Conservation (phyloP, 257 asterid species). For the Ehretia macrophylla region DNA sequence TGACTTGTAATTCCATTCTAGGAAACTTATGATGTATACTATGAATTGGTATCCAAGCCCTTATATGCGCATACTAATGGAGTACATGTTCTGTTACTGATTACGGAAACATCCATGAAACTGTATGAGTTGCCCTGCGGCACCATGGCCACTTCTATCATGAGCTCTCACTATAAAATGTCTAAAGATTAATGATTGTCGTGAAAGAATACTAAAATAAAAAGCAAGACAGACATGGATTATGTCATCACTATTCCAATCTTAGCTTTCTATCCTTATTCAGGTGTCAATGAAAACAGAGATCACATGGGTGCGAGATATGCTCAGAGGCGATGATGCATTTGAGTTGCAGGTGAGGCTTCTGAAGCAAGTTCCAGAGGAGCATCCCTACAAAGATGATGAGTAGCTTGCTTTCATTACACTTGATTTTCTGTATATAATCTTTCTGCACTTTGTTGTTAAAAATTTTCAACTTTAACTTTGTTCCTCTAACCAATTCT, state of each 20-base stretch:
- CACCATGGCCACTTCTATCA: no score
- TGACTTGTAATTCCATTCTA: no score
- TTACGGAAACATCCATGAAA: not conserved
- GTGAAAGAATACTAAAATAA: not conserved
- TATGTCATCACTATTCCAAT: no score
- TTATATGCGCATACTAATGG: no score
- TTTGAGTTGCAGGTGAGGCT: conserved; percentile 94
- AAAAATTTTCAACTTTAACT: no score
- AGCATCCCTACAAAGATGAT: conserved; percentile 96
- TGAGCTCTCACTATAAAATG: not conserved
- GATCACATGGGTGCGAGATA: conserved; percentile 92
- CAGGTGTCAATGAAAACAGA: conserved; percentile 98
- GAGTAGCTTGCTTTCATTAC: conserved; percentile 40
- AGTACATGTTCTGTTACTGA: no score
- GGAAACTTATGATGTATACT: not conserved
- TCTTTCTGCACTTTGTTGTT: not conserved
- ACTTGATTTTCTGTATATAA: conserved; percentile 11
- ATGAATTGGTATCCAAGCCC: not conserved
- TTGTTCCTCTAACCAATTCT: no score
- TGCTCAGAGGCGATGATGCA: conserved; percentile 95
- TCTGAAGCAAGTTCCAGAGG: conserved; percentile 94
- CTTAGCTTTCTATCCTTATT: conserved; percentile 1
- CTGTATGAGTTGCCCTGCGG: no score
- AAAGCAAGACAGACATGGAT: not conserved
- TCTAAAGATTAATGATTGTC: not conserved